Base-by-base conservation (phyloP, 23 red algal genomes). In the Gracilaria domingensis region DNA sequence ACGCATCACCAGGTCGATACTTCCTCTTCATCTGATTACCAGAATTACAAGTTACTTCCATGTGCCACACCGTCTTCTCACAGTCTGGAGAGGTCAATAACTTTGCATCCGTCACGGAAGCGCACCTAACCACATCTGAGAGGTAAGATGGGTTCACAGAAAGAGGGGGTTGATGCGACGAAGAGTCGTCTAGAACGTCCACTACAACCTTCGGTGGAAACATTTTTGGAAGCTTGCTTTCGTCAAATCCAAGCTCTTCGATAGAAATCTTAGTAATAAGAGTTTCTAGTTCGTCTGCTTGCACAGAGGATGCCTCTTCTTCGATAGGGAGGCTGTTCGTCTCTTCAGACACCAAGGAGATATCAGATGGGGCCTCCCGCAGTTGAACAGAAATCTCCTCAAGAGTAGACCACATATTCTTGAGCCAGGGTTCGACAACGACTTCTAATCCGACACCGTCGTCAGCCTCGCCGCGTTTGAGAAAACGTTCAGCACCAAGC, bases 1-100 rank as follows among this genome's bases (percentile, higher is more conserved):
- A 86, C 39, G 97, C 94, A 49, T 96, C 97, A 16, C 97, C 97
- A 12, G 97, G 94, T 48, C 87, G 73, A 73, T 90, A 90, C 0
- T 53, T 54, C 24, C 17, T 81, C 28, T 67, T 45, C 17, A 80
- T 81, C 36, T 66, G 49, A 28, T 80, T 60, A 34, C 24, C 53
- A 30, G 57, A 13, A 4, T 80, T 32, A 23, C 76, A 81, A 21
- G 82, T 79, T 12, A 93, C 86, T 75, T 95, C 91, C 49, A 93
- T 67, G 37, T 93, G 90, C 90, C 90, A 93, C 12, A 93, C 90
- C 0, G 50, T 66, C 28, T 93, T 93, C 23, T 80, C 90, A 18
- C 65, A 79, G 29, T 84, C 90, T 23, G 73, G 26, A 40, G 87
- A 39, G 39, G 87, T 90, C 54, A 90, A 39, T 44, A 80, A 44